Percentiles rank a stretch among this genome's conserved stretches.
These are phyloP conservation scores for Rubus idaeus DNA, from an alignment of 306 rosid genomes.

Conservation along the genomic window DNA sequence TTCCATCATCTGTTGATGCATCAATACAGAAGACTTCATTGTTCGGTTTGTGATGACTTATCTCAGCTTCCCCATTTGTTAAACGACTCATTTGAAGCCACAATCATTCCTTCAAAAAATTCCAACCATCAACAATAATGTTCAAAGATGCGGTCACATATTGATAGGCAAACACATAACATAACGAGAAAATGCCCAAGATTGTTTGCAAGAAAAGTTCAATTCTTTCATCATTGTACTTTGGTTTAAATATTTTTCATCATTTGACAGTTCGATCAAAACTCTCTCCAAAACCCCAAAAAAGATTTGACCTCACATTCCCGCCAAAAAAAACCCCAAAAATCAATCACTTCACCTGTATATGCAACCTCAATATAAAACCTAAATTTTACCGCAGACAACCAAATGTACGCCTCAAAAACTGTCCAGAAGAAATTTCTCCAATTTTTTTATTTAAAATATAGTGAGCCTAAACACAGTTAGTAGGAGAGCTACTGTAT, in stretches of 20 bases:
- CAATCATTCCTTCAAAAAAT: constrained; percentile 33
- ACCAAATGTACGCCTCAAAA: not conserved
- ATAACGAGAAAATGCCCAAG: not conserved
- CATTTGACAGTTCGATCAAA: not conserved
- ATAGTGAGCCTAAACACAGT: not conserved
- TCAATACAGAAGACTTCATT: constrained; percentile 28
- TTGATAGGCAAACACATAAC: not conserved
- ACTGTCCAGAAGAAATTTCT: not conserved
- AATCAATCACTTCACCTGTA: too few species aligned
- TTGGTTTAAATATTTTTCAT: not conserved
- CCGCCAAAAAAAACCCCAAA: not conserved
- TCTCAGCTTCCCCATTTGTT: constrained; percentile 50
- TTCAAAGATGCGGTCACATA: not conserved
- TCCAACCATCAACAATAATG: constrained; percentile 11
- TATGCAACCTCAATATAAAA: not conserved
- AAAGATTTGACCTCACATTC: not conserved
- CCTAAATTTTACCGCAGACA: too few species aligned
- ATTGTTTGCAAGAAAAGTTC: not conserved
- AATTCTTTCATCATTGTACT: not conserved
- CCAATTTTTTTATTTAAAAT: not conserved
- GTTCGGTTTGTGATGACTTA: constrained; percentile 44
- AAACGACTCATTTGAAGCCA: constrained; percentile 41
- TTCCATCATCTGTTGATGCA: constrained; percentile 29
- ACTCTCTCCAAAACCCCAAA: not conserved
- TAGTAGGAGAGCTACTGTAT: not conserved